Evolutionary conservation across 768 basidiomycete species (phyloP).

Genomic region (Trametes elegans): DNA sequence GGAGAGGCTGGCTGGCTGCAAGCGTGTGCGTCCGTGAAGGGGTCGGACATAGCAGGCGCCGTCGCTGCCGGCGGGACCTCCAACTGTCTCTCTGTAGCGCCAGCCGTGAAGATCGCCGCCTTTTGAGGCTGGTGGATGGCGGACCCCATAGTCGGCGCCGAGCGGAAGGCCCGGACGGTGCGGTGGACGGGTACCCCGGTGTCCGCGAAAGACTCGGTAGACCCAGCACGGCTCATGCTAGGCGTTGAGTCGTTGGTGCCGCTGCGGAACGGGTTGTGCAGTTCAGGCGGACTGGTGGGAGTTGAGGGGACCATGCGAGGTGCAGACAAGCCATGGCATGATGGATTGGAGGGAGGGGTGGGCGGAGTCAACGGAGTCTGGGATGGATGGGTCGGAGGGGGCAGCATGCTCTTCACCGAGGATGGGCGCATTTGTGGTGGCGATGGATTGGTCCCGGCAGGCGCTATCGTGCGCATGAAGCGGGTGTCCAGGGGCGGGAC

Average conservation of each 20-base stretch:
- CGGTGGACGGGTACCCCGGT: slow-evolving; percentile 3
- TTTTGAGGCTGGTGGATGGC: neutral
- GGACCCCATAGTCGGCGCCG: neutral
- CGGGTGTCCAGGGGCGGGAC: neutral
- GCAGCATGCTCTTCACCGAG: no score
- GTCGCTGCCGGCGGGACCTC: neutral
- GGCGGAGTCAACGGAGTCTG: neutral
- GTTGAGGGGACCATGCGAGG: neutral
- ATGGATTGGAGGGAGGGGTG: neutral
- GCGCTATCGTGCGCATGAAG: no score
- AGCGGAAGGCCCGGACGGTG: slow-evolving; percentile 1
- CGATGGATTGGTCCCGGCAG: no score
- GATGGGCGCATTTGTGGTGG: no score
- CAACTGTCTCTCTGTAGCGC: neutral
- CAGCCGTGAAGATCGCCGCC: slow-evolving; percentile 8
- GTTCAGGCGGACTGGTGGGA: slow-evolving; percentile 3
- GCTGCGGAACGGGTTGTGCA: slow-evolving; percentile 14
- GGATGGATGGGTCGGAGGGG: no score
- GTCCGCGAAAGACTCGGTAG: slow-evolving; percentile 5
- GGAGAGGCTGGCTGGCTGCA: slow-evolving; percentile 1
- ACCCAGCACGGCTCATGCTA: neutral
- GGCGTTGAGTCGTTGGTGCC: neutral
- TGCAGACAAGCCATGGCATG: neutral
- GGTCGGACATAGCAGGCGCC: neutral
- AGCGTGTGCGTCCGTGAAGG: neutral